phyloP scores from a whole-genome alignment of 108 stramenopile genomes.

The Pseudonitzschia multiseries region DNA sequence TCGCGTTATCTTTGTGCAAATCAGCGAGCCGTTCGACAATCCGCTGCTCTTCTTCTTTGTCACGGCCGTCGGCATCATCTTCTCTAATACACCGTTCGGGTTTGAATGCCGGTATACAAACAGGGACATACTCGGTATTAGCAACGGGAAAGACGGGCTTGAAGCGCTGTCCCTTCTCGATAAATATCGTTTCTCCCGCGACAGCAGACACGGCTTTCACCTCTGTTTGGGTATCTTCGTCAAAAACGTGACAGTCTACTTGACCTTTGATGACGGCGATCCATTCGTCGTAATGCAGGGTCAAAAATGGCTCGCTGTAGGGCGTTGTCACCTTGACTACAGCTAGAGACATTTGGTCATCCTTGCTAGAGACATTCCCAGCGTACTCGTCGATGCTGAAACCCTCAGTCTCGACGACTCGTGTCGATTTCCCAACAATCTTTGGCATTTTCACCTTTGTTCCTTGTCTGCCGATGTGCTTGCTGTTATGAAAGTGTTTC shows the following conservation, averaged over 20 bases:
- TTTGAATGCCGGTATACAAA: constrained; percentile 75
- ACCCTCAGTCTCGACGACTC: constrained; percentile 72
- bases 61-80: constrained; percentile 31
- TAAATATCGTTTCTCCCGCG: constrained; percentile 58
- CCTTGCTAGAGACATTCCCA: constrained; percentile 63
- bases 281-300: constrained; percentile 74
- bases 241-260: constrained; percentile 41
- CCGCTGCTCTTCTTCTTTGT: neutral
- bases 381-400: constrained; percentile 66
- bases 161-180: constrained; percentile 68
- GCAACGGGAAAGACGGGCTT: constrained; percentile 60
- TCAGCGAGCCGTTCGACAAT: neutral
- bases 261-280: constrained; percentile 54
- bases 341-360: constrained; percentile 62
- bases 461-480: neutral
- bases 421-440: constrained; percentile 54
- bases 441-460: constrained; percentile 37
- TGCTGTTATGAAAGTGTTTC: neutral
- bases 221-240: constrained; percentile 12
- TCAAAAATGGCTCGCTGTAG: constrained; percentile 71
- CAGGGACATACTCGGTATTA: constrained; percentile 67
- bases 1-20: neutral
- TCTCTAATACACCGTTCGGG: constrained; percentile 73
- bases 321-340: constrained; percentile 52
- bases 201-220: constrained; percentile 27